A percentile compares a stretch with the other conserved stretches of the same genome.
phyloP scores from a whole-genome alignment of 768 basidiomycete genomes.

The Crassisporium funariophilum region DNA sequence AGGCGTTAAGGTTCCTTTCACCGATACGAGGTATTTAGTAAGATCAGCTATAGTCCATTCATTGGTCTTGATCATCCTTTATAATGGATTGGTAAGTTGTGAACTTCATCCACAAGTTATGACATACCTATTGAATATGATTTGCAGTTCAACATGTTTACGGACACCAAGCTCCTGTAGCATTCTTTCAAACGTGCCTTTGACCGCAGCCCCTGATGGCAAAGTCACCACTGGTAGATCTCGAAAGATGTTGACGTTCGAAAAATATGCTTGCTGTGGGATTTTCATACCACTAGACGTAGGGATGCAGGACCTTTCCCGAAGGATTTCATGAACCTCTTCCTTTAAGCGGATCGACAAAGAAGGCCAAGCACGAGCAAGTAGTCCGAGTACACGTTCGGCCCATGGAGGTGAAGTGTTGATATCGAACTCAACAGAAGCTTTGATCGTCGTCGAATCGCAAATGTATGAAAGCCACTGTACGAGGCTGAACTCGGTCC shows the following conservation, averaged over 20 bases:
- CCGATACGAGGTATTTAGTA: conserved; percentile 83
- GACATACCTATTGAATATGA: conserved; percentile 83
- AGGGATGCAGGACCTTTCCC: conserved; percentile 62
- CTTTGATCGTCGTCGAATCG: conserved; percentile 32
- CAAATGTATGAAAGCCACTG: conserved; percentile 78
- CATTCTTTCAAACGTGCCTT: conserved; percentile 71
- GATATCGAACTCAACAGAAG: conserved; percentile 61
- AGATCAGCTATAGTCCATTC: conserved; percentile 89
- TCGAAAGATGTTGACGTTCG: conserved; percentile 84
- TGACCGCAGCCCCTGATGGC: conserved; percentile 62
- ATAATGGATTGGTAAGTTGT: neutral
- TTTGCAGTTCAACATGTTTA: conserved; percentile 89
- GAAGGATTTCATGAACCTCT: conserved; percentile 50
- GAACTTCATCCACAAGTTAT: neutral
- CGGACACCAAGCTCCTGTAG: conserved; percentile 79
- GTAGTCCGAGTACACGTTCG: conserved; percentile 70
- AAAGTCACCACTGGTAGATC: conserved; percentile 82
- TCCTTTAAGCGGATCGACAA: conserved; percentile 50
- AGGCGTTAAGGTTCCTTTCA: conserved; percentile 54
- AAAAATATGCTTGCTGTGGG: conserved; percentile 80
- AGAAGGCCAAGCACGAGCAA: conserved; percentile 75
- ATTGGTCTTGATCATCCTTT: conserved; percentile 85
- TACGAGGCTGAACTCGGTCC: conserved; percentile 73
- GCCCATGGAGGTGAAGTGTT: conserved; percentile 70
- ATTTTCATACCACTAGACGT: conserved; percentile 72